phyloP scores from a whole-genome alignment of 2,329 filamentous ascomycete genomes.

The Aspergillus floridensis region DNA sequence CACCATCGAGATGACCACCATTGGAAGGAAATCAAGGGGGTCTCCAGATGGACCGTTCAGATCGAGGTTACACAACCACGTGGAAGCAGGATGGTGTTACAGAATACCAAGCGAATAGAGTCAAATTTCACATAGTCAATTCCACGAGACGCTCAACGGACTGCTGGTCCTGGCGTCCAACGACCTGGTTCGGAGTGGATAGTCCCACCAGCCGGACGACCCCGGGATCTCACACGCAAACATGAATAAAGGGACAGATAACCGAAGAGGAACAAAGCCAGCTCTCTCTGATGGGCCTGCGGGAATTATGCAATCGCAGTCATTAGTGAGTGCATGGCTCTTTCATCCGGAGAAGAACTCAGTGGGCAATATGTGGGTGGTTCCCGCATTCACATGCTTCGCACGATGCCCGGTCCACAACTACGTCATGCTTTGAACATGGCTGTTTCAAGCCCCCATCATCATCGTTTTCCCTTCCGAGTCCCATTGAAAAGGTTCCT shows the following conservation, averaged over 20 bases:
- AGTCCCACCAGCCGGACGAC: not conserved
- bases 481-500: constrained; percentile 2
- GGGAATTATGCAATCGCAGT: not conserved
- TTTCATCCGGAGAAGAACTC: not conserved
- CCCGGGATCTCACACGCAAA: not conserved
- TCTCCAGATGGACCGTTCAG: not conserved
- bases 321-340: not conserved
- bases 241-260: not conserved
- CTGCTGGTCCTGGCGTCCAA: not conserved
- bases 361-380: not conserved
- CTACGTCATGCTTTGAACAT: constrained; percentile 15
- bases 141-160: not conserved
- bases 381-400: constrained; percentile 4
- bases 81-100: not conserved
- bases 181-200: not conserved
- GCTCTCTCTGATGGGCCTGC: not conserved
- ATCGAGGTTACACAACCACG: not conserved
- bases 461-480: constrained; percentile 1
- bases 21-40: not conserved
- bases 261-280: not conserved
- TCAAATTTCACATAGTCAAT: not conserved
- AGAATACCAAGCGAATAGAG: not conserved
- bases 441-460: not conserved
- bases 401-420: constrained; percentile 7
- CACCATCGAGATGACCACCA: too few relatives aligned